Conservation (phyloP, 1,284 basidiomycete genomes). For the Malassezia vespertilionis region DNA sequence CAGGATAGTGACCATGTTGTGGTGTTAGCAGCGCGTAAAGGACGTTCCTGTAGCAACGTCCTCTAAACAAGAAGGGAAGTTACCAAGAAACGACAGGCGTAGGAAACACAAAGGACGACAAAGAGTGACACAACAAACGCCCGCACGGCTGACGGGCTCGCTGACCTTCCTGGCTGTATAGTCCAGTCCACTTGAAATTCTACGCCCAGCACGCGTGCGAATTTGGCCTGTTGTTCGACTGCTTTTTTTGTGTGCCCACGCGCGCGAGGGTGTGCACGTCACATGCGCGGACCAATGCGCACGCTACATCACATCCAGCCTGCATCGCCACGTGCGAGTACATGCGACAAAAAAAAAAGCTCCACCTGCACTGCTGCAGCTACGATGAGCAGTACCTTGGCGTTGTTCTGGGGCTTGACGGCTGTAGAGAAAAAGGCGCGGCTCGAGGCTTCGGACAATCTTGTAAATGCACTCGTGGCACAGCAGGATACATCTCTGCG, state of each 20-base stretch:
- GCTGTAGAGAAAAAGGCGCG: slow-evolving; percentile 67
- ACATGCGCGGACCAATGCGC: neutral
- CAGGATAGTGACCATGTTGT: slow-evolving; percentile 4
- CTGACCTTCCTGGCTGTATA: too few species aligned
- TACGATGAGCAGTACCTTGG: slow-evolving; percentile 67
- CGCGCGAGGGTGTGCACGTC: neutral
- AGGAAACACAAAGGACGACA: too few species aligned
- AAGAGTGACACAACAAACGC: too few species aligned
- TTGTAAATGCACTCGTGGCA: slow-evolving; percentile 58
- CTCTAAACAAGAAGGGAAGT: too few species aligned
- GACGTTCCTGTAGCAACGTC: too few species aligned
- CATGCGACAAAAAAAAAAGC: neutral
- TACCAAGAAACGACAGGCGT: too few species aligned
- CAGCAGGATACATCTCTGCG: slow-evolving; percentile 20
- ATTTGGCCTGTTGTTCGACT: neutral
- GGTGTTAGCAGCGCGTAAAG: too few species aligned
- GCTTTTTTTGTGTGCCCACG: neutral
- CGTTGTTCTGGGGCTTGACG: slow-evolving; percentile 89
- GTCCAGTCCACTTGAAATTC: too few species aligned
- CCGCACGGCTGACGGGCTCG: too few species aligned
- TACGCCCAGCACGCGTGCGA: too few species aligned
- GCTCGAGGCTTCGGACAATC: slow-evolving; percentile 71
- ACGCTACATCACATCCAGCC: slow-evolving; percentile 1
- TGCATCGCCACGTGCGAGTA: neutral
- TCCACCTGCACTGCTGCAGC: slow-evolving; percentile 8